Evolutionary conservation across 2,329 filamentous ascomycete species (phyloP), one percentile per base, ranked within the genome.

Genomic region (Rugonectria rugulosa): DNA sequence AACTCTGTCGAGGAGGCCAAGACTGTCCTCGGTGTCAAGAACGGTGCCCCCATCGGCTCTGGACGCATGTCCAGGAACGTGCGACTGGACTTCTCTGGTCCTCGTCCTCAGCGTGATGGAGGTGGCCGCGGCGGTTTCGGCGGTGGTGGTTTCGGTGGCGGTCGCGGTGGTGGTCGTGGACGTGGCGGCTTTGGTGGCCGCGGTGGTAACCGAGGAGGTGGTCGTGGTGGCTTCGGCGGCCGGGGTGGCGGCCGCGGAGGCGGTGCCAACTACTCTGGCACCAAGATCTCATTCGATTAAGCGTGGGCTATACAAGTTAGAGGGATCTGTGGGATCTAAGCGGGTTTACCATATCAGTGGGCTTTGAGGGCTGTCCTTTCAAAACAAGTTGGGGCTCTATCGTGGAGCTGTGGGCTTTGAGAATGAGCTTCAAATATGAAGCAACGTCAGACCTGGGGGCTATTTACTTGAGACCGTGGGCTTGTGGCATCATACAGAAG

Each of bases 1-100:
- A 79, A 80, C 66, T 90, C 89, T 15, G 75, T 95, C 59, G 92
- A 96, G 23, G 92, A 97, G 68, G 91, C 93, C 68, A 90, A 89
- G 78, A 77, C 80, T 67, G 93, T 88, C 20, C 86, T 91, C 66
- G 81, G 88, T 67, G 78, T 81, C 53, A 82, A 91, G 73, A 88
- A 90, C 66, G 91, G 91, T 62, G 80, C 81, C 52, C 75, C 82
- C 57, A 81, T 86, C 60, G 83, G 84, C 46, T 73, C 78, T 63
- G 87, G 91, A 56, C 83, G 95, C 67, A 83, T 80, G 62, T 86
- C 90, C 53, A 91, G 93, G 67, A 75, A 84, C 48, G 81, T 97
- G 65, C 90, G 93, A 67, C 87, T 97, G 49, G 93, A 97, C 83
- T 97, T 82, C 75, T 89, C 90, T 63, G 79, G 83, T 61, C 85